Evolutionary conservation across 1,139 yeast genomes (phyloP).

Genomic region (Schwanniomyces etchellsii): DNA sequence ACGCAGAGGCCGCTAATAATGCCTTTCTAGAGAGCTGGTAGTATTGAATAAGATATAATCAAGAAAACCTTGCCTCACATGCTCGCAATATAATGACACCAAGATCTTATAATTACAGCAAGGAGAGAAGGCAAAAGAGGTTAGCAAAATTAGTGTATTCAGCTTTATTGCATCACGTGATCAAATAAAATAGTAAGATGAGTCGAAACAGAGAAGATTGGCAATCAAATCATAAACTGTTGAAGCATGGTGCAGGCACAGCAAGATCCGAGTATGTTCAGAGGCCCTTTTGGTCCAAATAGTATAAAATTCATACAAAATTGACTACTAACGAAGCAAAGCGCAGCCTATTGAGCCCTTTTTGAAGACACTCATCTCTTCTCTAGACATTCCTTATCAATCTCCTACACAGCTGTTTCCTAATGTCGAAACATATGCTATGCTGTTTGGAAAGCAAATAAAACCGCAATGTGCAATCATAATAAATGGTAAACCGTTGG

Average conservation of each 20-base stretch:
- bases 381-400: constrained; percentile 32
- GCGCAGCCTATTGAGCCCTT: constrained; percentile 45
- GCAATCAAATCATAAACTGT: no score
- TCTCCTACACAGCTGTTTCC: constrained; percentile 21
- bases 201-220: no score
- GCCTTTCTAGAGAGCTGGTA: no score
- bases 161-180: no score
- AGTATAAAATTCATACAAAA: neutral
- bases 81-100: no score
- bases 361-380: constrained; percentile 30
- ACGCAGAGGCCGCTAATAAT: no score
- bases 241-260: constrained; percentile 7
- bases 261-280: constrained; percentile 24
- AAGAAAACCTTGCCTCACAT: no score
- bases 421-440: constrained; percentile 45
- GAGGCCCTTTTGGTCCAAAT: neutral
- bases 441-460: constrained; percentile 44
- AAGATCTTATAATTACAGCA: no score
- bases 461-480: constrained; percentile 47
- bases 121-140: no score
- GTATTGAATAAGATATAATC: no score
- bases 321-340: constrained; percentile 12
- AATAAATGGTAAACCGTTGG: constrained; percentile 60
- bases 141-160: no score
- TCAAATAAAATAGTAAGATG: no score